Base-by-base conservation (phyloP, 2,329 filamentous ascomycete species). In the Sporothrix euskadiensis region DNA sequence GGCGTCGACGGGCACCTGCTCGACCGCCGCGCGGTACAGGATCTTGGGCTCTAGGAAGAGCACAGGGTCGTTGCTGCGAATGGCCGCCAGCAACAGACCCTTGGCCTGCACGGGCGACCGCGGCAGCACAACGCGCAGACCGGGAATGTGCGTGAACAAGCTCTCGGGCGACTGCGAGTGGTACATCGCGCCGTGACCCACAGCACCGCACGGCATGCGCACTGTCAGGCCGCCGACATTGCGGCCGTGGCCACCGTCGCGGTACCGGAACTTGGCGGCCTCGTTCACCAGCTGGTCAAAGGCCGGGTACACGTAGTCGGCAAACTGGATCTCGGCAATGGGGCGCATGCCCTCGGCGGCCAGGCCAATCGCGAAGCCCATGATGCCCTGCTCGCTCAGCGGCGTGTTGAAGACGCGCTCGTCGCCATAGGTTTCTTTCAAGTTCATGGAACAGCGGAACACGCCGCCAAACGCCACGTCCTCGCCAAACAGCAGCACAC, bases 401-500 rank as follows among this genome's bases (percentile, higher is more conserved):
- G 96, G 96, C 22, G 94, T 98, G 82, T 99, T 98, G 86, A 99
- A 99, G 47, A 99, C 94, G 73, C 96, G 88, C 73, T 96, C 92
- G 2, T 89, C 87, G 9, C 96, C 96, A 81, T 96, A 97, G 73
- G 93, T 93, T 75, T 94, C 92, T 44, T 94, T 90, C 19, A 99
- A 87, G 78, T 94, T 93, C 90, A 96, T 95, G 44, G 93, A 95
- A 83, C 94, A 98, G 73, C 96, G 89, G 80, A 99, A 99, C 19
- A 99, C 96, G 71, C 96, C 96, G 57, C 96, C 96, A 74, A 99
- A 99, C 16, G 96, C 93, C 8, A 99, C 94, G 80, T 99, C 96
- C 82, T 99, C 96, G 57, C 96, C 96, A 79, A 99, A 99, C 10
- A 99, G 87, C 73, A 98, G 84, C 30, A 97, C 94, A 22, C 91